Evolutionary conservation across 108 stramenopile species (phyloP).

Genomic region (Pseudonitzschia delicatissima): DNA sequence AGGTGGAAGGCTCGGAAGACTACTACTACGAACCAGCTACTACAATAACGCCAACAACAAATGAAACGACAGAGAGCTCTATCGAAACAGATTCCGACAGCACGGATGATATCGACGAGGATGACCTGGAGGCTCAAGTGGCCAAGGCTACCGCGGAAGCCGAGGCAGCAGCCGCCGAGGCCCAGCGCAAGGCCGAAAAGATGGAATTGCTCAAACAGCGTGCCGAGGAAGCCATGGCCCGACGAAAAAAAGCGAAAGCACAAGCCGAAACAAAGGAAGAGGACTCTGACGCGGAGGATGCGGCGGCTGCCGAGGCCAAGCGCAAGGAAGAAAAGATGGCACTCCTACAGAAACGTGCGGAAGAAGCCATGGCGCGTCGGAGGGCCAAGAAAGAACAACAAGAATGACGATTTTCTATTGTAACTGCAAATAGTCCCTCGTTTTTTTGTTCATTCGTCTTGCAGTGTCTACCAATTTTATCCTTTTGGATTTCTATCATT

Average conservation of each 20-base stretch:
- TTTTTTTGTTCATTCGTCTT: no score
- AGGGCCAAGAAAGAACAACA: constrained; percentile 16
- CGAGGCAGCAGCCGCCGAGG: constrained; percentile 46
- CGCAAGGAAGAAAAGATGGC: background rate
- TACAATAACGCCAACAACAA: background rate
- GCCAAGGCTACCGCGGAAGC: constrained; percentile 31
- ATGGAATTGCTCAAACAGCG: constrained; percentile 60
- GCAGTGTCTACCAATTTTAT: no score
- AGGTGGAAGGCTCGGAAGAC: constrained; percentile 22
- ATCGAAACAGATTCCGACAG: background rate
- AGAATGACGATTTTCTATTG: no score
- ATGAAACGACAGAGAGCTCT: background rate
- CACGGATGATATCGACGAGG: background rate
- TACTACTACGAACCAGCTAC: background rate
- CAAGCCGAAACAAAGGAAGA: background rate
- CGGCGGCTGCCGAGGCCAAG: background rate
- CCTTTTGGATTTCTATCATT: no score
- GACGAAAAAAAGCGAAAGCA: constrained; percentile 36
- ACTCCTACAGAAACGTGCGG: constrained; percentile 7
- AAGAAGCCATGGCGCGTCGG: constrained; percentile 2
- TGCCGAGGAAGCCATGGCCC: constrained; percentile 57
- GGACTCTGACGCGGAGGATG: background rate
- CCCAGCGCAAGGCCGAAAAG: constrained; percentile 72
- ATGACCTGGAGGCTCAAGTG: constrained; percentile 20
- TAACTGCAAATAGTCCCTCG: no score